These are phyloP conservation scores for Cutaneotrichosporon cyanovorans DNA, from an alignment of 1,284 basidiomycete species.

Conservation along the genomic window DNA sequence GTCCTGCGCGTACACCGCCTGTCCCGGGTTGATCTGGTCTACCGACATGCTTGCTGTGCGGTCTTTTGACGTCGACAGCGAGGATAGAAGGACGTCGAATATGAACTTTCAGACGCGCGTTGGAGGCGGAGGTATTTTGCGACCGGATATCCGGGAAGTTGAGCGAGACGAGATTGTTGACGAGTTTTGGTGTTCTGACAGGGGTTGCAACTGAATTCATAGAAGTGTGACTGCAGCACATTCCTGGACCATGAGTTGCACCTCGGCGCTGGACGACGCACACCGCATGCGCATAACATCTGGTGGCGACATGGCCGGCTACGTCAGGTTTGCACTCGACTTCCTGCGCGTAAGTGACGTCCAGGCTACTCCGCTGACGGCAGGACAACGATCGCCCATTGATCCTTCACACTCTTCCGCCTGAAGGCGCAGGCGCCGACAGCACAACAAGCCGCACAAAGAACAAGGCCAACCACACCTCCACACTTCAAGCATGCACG, in stretches of 20 bases:
- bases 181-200: no score
- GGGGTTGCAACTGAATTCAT: no score
- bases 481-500: slow-evolving; percentile 43
- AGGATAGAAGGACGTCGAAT: slow-evolving; percentile 9
- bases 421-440: slow-evolving; percentile 5
- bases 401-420: slow-evolving; percentile 61
- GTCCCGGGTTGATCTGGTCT: slow-evolving; percentile 44
- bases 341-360: slow-evolving; percentile 53
- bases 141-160: background rate
- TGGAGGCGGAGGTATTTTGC: slow-evolving; percentile 1
- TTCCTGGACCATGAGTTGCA: no score
- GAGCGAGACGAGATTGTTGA: background rate
- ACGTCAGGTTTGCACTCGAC: slow-evolving; percentile 56
- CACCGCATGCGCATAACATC: slow-evolving; percentile 55
- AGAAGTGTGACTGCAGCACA: no score
- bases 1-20: slow-evolving; percentile 81
- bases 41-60: slow-evolving; percentile 31
- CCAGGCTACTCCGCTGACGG: background rate
- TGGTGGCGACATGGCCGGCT: slow-evolving; percentile 57
- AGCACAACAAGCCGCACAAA: background rate
- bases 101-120: background rate
- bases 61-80: background rate
- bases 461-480: slow-evolving; percentile 13
- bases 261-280: background rate
- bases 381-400: slow-evolving; percentile 56